These are phyloP conservation scores for Ophiostoma himal-ulmi DNA, from an alignment of 2,329 filamentous ascomycete genomes.

Conservation along the genomic window DNA sequence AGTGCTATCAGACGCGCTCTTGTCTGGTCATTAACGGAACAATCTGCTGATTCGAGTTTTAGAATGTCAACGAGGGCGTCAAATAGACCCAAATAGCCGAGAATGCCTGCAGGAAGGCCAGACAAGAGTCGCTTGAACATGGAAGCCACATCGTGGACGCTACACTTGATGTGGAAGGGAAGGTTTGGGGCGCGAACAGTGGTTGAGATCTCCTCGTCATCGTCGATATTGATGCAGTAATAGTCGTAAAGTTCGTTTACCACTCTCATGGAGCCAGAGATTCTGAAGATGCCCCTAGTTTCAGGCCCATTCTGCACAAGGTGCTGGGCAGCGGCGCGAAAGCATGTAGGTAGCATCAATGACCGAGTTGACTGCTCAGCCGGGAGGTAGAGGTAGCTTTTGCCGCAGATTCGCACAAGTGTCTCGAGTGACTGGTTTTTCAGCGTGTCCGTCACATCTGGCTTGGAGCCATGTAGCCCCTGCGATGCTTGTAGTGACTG, in stretches of 20 bases:
- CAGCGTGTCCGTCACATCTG: constrained; percentile 39
- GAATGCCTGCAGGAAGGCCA: constrained; percentile 58
- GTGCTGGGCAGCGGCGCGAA: constrained; percentile 61
- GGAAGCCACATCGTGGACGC: constrained; percentile 60
- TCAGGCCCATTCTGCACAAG: constrained; percentile 51
- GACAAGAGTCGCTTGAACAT: constrained; percentile 61
- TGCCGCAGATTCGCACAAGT: constrained; percentile 58
- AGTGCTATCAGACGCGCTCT: constrained; percentile 61
- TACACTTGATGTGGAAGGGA: constrained; percentile 53
- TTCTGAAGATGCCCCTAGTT: constrained; percentile 56
- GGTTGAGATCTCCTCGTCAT: constrained; percentile 43
- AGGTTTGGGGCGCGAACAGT: constrained; percentile 56
- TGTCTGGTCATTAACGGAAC: constrained; percentile 50
- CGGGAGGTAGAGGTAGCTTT: constrained; percentile 56
- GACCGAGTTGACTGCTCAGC: constrained; percentile 52
- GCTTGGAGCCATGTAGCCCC: constrained; percentile 32
- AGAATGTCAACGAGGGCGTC: constrained; percentile 58
- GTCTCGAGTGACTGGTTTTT: constrained; percentile 49
- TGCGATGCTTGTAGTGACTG: constrained; percentile 7
- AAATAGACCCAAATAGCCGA: constrained; percentile 57
- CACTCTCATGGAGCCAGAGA: constrained; percentile 53
- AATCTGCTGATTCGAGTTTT: constrained; percentile 33
- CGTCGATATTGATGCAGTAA: constrained; percentile 50
- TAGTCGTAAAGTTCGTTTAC: constrained; percentile 58
- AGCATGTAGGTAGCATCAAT: constrained; percentile 57